Evolutionary conservation across 495 filamentous ascomycete genomes (phyloP).

Genomic region (Aspergillus cavernicola): DNA sequence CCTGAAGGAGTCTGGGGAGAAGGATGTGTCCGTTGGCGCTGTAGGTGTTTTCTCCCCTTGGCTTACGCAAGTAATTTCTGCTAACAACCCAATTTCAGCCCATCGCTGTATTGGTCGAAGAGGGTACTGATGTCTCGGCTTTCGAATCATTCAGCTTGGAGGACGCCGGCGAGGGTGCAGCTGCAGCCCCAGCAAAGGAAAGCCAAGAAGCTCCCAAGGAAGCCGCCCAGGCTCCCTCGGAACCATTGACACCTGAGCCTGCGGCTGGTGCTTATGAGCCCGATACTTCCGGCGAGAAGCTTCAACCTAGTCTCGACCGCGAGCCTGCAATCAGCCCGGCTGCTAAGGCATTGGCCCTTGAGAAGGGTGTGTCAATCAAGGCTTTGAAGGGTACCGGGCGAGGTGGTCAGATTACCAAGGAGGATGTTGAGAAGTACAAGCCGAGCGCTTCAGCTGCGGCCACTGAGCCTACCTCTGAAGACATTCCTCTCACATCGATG

Average conservation of each 20-base stretch:
- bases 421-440: constrained; percentile 85
- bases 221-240: constrained; percentile 54
- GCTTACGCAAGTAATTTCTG: neutral
- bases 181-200: constrained; percentile 53
- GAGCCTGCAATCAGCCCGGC: constrained; percentile 66
- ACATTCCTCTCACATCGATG: constrained; percentile 85
- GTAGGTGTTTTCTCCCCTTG: constrained; percentile 53
- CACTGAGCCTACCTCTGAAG: constrained; percentile 68
- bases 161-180: constrained; percentile 85
- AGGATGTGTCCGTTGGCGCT: constrained; percentile 91
- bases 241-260: constrained; percentile 55
- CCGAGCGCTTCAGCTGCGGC: constrained; percentile 47
- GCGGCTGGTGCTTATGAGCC: constrained; percentile 63
- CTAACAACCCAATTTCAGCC: constrained; percentile 54
- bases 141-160: constrained; percentile 86
- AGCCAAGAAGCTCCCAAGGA: constrained; percentile 61
- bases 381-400: constrained; percentile 84
- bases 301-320: constrained; percentile 81
- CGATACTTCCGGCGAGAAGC: constrained; percentile 65
- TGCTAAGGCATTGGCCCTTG: constrained; percentile 76
- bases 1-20: constrained; percentile 87
- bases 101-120: constrained; percentile 92
- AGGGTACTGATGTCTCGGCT: constrained; percentile 75
- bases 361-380: constrained; percentile 77
- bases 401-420: constrained; percentile 83